A percentile compares a stretch with the other conserved stretches of the same genome.
Evolutionary conservation across 768 basidiomycete genomes (phyloP).

Genomic region (Hypholoma sublateritium): DNA sequence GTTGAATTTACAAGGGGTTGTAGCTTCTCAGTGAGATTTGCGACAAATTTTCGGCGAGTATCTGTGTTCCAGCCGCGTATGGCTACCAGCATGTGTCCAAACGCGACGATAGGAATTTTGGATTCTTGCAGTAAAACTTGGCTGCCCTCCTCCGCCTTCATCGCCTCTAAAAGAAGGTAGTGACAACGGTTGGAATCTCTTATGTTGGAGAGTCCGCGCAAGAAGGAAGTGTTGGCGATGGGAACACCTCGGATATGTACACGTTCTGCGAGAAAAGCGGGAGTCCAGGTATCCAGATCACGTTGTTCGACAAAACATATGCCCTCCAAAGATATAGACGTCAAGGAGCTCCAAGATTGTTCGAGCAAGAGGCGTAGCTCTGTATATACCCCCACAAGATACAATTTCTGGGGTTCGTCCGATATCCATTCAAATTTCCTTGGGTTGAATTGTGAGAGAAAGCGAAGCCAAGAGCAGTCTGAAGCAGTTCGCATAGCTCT

Average conservation of each 20-base stretch:
- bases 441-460: slow-evolving; percentile 16
- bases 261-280: slow-evolving; percentile 9
- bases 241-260: slow-evolving; percentile 9
- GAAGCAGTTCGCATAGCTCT: neutral
- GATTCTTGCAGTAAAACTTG: neutral
- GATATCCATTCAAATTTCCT: slow-evolving; percentile 20
- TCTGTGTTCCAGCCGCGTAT: slow-evolving; percentile 6
- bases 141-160: neutral
- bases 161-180: slow-evolving; percentile 5
- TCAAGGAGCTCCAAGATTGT: slow-evolving; percentile 13
- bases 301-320: slow-evolving; percentile 15
- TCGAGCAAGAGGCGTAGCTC: slow-evolving; percentile 10
- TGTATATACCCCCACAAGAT: slow-evolving; percentile 10
- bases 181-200: slow-evolving; percentile 1
- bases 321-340: slow-evolving; percentile 14
- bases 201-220: neutral
- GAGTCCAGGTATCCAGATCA: slow-evolving; percentile 3
- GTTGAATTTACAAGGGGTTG: neutral
- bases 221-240: neutral
- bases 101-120: slow-evolving; percentile 3
- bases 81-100: slow-evolving; percentile 9
- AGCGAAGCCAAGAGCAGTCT: slow-evolving; percentile 9
- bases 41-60: slow-evolving; percentile 3
- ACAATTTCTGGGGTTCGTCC: neutral
- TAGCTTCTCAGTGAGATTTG: neutral